These are phyloP conservation scores for Daldinia sp. DNA, from an alignment of 2,329 filamentous ascomycete species.

Conservation along the genomic window DNA sequence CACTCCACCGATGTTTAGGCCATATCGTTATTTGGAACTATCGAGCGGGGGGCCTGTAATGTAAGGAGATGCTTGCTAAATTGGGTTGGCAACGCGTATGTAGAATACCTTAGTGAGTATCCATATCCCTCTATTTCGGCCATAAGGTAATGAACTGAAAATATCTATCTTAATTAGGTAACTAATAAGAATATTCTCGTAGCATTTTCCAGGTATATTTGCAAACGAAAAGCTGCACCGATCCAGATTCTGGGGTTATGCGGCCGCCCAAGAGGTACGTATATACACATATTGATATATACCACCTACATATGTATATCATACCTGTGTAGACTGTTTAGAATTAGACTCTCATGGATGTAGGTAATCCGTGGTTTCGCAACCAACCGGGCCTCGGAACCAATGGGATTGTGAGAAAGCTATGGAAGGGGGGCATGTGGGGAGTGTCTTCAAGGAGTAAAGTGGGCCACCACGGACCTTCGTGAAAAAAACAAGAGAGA, in stretches of 20 bases:
- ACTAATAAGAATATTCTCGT: neutral
- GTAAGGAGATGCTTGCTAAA: constrained; percentile 15
- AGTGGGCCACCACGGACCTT: constrained; percentile 19
- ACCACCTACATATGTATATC: neutral
- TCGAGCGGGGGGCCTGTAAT: constrained; percentile 18
- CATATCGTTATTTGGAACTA: constrained; percentile 20
- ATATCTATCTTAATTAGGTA: no score
- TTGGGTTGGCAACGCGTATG: constrained; percentile 8
- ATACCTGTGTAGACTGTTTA: neutral
- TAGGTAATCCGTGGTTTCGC: constrained; percentile 20
- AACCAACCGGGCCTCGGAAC: constrained; percentile 19
- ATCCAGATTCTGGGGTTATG: neutral
- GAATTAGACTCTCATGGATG: neutral
- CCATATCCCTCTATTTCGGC: neutral
- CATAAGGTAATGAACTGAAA: neutral
- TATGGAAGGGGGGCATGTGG: constrained; percentile 22
- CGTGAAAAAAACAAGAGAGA: constrained; percentile 8
- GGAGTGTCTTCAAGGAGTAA: constrained; percentile 11
- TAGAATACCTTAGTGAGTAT: neutral
- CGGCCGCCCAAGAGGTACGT: neutral
- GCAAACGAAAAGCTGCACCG: constrained; percentile 10
- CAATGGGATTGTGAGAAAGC: constrained; percentile 16
- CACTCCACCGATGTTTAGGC: constrained; percentile 20
- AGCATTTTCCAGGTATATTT: no score
- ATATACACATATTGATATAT: neutral